Conservation (phyloP, 1,284 basidiomycete genomes). For the Papiliotrema laurentii region DNA sequence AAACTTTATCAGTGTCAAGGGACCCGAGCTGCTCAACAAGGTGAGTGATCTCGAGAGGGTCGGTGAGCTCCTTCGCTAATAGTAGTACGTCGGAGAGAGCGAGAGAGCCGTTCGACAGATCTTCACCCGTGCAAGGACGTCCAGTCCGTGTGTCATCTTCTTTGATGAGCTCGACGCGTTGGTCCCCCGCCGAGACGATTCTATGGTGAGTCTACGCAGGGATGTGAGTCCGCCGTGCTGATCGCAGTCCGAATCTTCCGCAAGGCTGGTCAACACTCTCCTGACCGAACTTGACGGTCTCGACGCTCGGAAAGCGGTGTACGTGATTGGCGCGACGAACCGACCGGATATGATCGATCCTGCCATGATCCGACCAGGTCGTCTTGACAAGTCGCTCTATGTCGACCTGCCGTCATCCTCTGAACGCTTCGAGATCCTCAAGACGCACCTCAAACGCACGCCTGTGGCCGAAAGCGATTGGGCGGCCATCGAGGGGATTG, state of each 20-base stretch:
- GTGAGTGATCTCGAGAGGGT: constrained; percentile 48
- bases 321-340: constrained; percentile 95
- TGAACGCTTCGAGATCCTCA: constrained; percentile 82
- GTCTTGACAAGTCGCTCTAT: constrained; percentile 93
- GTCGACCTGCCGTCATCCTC: constrained; percentile 77
- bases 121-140: constrained; percentile 96
- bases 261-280: constrained; percentile 95
- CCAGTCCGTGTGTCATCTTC: constrained; percentile 98
- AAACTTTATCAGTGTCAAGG: constrained; percentile 97
- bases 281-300: constrained; percentile 95
- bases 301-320: constrained; percentile 82
- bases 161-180: constrained; percentile 98
- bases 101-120: constrained; percentile 92
- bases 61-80: background rate
- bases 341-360: constrained; percentile 99
- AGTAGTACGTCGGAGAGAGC: constrained; percentile 93
- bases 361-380: constrained; percentile 94
- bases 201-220: constrained; percentile 57
- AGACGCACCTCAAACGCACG: constrained; percentile 65
- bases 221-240: background rate
- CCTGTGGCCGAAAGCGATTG: constrained; percentile 57
- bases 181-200: constrained; percentile 89
- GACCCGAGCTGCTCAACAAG: constrained; percentile 94
- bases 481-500: constrained; percentile 39
- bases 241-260: constrained; percentile 82